Evolutionary conservation across 371 early-diverging fungal species (phyloP).

Genomic region (Syncephalastrum sp.): DNA sequence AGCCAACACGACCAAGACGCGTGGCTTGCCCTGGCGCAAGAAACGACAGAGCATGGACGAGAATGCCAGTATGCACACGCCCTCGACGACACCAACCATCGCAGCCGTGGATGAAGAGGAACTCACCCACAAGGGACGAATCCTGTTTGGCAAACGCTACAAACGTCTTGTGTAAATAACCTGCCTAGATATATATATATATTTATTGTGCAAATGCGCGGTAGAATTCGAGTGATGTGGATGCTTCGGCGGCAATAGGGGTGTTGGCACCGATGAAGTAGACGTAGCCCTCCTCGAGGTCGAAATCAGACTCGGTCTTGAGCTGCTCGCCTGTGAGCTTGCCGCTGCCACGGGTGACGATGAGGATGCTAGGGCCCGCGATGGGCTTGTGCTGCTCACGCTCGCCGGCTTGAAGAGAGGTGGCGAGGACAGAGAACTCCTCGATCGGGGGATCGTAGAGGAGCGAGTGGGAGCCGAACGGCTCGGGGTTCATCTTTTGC

Average conservation of each 20-base stretch:
- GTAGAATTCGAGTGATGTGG: conserved; percentile 52
- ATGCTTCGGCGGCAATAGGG: conserved; percentile 45
- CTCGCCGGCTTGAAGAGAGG: conserved; percentile 45
- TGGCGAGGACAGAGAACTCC: conserved; percentile 86
- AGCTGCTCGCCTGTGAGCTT: conserved; percentile 22
- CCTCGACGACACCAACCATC: background rate
- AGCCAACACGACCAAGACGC: too few relatives aligned
- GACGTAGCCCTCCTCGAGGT: conserved; percentile 56
- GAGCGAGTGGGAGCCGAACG: conserved; percentile 50
- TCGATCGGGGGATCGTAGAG: conserved; percentile 96
- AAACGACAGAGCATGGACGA: conserved; percentile 17
- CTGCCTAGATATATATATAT: too few relatives aligned
- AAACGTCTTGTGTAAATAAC: background rate
- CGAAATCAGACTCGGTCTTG: conserved; percentile 18
- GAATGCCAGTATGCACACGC: conserved; percentile 4
- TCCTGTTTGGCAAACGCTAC: conserved; percentile 23
- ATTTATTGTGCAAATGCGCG: conserved; percentile 46
- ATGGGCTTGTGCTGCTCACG: conserved; percentile 56
- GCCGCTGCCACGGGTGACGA: conserved; percentile 75
- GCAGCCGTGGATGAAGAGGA: conserved; percentile 15
- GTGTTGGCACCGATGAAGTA: conserved; percentile 68
- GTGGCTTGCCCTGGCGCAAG: background rate
- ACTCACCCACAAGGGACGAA: conserved; percentile 18
- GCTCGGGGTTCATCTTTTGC: conserved; percentile 69
- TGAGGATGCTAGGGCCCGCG: conserved; percentile 82